Evolutionary conservation across 1,284 basidiomycete species (phyloP), one percentile per base, ranked within the genome.

Genomic region (Cutaneotrichosporon spelunceum): DNA sequence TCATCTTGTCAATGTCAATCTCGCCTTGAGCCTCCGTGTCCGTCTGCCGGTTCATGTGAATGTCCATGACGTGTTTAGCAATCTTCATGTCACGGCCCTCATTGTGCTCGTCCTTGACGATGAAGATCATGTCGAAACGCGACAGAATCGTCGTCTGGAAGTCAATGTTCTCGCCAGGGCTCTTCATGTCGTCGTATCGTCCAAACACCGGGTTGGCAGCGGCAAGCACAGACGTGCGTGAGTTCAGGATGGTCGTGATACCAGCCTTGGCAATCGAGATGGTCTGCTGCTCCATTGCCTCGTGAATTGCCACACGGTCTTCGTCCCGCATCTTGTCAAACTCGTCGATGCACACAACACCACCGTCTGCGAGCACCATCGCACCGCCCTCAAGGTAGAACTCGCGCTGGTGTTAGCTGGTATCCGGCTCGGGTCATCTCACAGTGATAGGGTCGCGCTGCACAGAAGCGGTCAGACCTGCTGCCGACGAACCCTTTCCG

Each of bases 261-360:
- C 96, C 96, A 3, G 96, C 96, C 79, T 99, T 99, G 36, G 95
- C 95, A 68, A 99, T 98, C 2, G 96, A 99, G 70, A 99, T 99
- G 0, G 95, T 99, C 77, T 99, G 95, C 76, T 99, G 95, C 74
- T 99, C 95, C 95, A 99, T 99, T 19, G 95, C 96, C 81, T 99
- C 96, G 80, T 99, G 96, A 65, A 99, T 99, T 0, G 96, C 96
- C 2, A 99, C 96, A 63, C 96, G 87, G 75, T 99, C 96, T 78
- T 98, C 95, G 74, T 99, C 96, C 30, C 95, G 84, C 96, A 99
- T 99, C 83, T 99, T 99, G 82, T 99, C 96, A 72, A 99, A 99
- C 78, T 99, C 96, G 75, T 99, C 96, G 73, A 99, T 99, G 76
- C 96, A 99, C 23, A 99, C 96, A 16, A 99, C 94, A 29, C 96